Base-by-base conservation (phyloP, 2,329 filamentous ascomycete species). In the Penicillium sp. region DNA sequence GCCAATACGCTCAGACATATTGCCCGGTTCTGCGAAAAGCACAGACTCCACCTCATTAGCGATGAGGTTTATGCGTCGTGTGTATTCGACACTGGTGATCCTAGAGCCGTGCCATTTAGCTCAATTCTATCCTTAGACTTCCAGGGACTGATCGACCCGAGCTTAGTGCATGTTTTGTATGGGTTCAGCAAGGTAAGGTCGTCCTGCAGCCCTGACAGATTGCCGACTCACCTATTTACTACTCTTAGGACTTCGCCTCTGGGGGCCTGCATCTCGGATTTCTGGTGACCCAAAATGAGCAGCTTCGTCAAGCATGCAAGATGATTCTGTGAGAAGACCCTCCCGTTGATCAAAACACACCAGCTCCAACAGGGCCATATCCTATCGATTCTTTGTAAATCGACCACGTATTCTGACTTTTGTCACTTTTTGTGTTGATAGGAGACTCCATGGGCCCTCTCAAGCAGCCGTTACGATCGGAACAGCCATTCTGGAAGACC, bases 1-100 rank as follows among this genome's bases (percentile, higher is more conserved):
- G 57, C 56, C 3, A 52, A 62, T 7, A 65, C 67, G 1, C 50
- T 78, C 6, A 45, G 65, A 1, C 65, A 61, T 5, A 62, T 77
- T n/a, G 68, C 79, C 58, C 50, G 54, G 6, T 62, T 79, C 33
- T 79, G 76, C 49, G 58, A 73, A 25, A 66, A 63, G 31, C 57
- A 78, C 44, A 45, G 59, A 1, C 61, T 80, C 8, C 76, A 80
- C 49, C 62, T 80, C 18, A 70, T 80, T 53, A 71, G 69, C 47
- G 77, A 80, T 51, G 77, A 80, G 51, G 69, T 80, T 10, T 80
- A 80, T 50, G 77, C 74, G 3, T 56, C 76, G 1, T 78, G 74
- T 5, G 62, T 73, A 1, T 80, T 72, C 53, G 49, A 66, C 14
- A 51, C 58, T 1, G 75, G 32, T 43, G 68, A 58, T 36, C 53